Base-by-base conservation (phyloP, 768 basidiomycete genomes). In the Podaxis sp. region DNA sequence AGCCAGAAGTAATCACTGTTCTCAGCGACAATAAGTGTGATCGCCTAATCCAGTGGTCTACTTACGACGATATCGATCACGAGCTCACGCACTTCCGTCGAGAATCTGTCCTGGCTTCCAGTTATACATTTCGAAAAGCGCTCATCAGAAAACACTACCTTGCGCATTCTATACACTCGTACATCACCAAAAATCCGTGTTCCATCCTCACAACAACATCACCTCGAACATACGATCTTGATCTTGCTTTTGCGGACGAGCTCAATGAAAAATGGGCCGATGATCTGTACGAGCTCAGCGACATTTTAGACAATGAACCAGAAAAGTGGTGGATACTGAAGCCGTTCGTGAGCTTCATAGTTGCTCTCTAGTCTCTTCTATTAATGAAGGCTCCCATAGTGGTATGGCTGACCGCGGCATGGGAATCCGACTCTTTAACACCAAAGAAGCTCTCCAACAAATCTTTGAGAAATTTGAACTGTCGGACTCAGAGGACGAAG, bases 401-500 rank as follows among this genome's bases (percentile, higher is more conserved):
- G 93, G 94, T 16, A 96, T 99, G 91, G 89, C 95, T 1, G 95
- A 98, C 76, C 83, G 93, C 53, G 97, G 95, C 11, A 93, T 93
- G 81, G 97, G 96, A 1, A 95, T 99, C 64, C 77, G 95, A 48
- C 74, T 99, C 50, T 98, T 99, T 74, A 85, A 89, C 55, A 88
- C 82, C 57, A 89, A 89, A 72, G 83, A 84, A 11, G 76, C 83
- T 35, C 77, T 99, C 61, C 82, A 83, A 60, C 67, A 71, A 4
- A 95, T 98, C 25, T 92, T 98, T 62, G 80, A 87, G 63, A 82
- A 83, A 21, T 98, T 98, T 64, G 95, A 96, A 63, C 73, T 78
- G 14, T 71, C 78, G 18, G 77, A 78, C 2, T 79, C 81, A 1
- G 81, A 84, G 2, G 77, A 80, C 1, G 77, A 76, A 4, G 75